A percentile compares a stretch with the other conserved stretches of the same genome.
These are phyloP conservation scores for Penicillium lagena DNA, from an alignment of 495 filamentous ascomycete species.

Conservation along the genomic window DNA sequence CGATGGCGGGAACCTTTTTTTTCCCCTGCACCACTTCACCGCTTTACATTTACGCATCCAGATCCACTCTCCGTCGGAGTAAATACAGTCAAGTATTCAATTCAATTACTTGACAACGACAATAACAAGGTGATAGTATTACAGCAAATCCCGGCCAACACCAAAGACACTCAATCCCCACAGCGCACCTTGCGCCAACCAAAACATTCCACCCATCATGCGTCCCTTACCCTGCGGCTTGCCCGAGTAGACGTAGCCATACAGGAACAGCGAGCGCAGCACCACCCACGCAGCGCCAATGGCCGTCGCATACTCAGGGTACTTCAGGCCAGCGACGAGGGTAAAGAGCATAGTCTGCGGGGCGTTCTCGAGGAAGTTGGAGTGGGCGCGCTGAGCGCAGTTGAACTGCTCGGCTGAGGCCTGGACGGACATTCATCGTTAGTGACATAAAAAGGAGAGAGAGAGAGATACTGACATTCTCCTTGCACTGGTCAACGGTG, in stretches of 20 bases:
- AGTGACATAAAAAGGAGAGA: constrained; percentile 6
- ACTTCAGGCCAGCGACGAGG: constrained; percentile 51
- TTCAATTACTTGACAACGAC: no score
- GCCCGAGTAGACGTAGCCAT: constrained; percentile 51
- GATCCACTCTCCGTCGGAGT: no score
- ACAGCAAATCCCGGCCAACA: constrained; percentile 28
- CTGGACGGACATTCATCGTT: constrained; percentile 10
- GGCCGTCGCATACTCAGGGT: constrained; percentile 46
- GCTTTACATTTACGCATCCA: no score
- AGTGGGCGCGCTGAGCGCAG: constrained; percentile 67
- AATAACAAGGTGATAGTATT: constrained; percentile 1
- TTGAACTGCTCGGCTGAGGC: constrained; percentile 47
- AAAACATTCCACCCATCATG: constrained; percentile 27
- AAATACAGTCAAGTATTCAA: no score
- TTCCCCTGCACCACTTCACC: constrained; percentile 1
- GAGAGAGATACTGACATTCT: constrained; percentile 36
- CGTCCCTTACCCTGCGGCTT: constrained; percentile 45
- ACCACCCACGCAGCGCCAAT: constrained; percentile 53
- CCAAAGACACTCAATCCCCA: constrained; percentile 40
- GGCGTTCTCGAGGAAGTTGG: constrained; percentile 64
- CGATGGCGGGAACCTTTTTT: constrained; percentile 12
- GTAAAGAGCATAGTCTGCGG: constrained; percentile 49
- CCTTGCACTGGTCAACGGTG: constrained; percentile 45
- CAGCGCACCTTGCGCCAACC: constrained; percentile 37
- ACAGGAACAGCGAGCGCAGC: constrained; percentile 46